Evolutionary conservation across 306 rosid species (phyloP).

Genomic region (Psophocarpus tetragonolobus): DNA sequence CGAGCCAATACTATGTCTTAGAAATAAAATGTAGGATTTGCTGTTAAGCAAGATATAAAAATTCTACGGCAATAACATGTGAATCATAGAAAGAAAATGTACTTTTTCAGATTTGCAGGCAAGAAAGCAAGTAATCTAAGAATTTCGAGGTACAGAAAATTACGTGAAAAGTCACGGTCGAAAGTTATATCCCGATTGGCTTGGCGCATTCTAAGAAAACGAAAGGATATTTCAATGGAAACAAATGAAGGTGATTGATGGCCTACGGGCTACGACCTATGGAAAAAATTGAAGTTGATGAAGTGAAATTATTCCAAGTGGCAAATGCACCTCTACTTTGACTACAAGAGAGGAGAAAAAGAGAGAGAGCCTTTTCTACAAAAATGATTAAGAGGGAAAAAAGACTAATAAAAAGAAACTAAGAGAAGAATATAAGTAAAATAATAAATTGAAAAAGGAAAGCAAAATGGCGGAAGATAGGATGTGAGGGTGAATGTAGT

Average conservation of each 20-base stretch:
- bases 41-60: too few species aligned
- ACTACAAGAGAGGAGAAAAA: background rate
- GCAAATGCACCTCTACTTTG: constrained; percentile 1
- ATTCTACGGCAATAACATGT: too few species aligned
- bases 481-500: constrained; percentile 42
- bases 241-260: background rate
- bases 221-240: background rate
- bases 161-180: background rate
- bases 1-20: background rate
- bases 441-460: constrained; percentile 24
- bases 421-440: constrained; percentile 41
- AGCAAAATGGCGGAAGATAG: constrained; percentile 41
- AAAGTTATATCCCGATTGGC: background rate
- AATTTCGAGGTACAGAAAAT: background rate
- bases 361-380: constrained; percentile 16
- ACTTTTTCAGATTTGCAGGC: background rate
- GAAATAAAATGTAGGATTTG: background rate
- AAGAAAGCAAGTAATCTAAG: constrained; percentile 26
- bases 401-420: constrained; percentile 39
- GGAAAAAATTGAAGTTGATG: too few species aligned
- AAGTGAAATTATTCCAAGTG: constrained; percentile 12
- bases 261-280: background rate
- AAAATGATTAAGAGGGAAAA: constrained; percentile 26
- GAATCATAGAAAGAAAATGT: too few species aligned
- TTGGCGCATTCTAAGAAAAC: background rate